Base-by-base conservation (phyloP, 257 asterid genomes). In the Striga asiatica region DNA sequence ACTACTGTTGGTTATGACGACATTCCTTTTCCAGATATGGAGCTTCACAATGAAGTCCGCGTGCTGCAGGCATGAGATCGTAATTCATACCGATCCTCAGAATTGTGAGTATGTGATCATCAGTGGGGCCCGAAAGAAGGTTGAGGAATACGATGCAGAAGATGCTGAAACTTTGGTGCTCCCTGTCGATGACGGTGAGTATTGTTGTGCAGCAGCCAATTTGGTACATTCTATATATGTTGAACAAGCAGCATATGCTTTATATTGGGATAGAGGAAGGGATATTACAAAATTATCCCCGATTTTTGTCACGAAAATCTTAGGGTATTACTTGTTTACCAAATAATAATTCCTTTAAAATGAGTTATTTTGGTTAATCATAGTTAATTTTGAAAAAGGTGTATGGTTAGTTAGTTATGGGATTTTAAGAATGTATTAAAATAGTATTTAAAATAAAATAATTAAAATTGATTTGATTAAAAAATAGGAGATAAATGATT, bases 41-140 rank as follows among this genome's bases (percentile, higher is more conserved):
- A 84, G 94, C 76, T 92, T 92, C 71, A 13, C 93, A 8, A 88
- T 88, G 99, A 92, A 88, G 63, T 70, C 97, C 31, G 87, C 99
- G 8, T 92, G 99, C 81, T 92, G 99, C 81, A 54, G 61, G 46
- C 97, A 92, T 56, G 97, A 84, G 71, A 92, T 92, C 51, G 92
- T 87, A 32, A 78, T 91, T 65, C 98, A 91, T 58, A 87, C 96
- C 0, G 96, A 91, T 70, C 96, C 96, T 45, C 83, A 87, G 50
- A 91, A 84, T 45, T 88, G 97, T 31, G 88, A 64, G 65, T 88
- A 92, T 60, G 66, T 88, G 69, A 74, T 88, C 14, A 82, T 66
- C 11, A 88, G 88, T 65, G 99, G 99, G 39, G 95, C 97, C 51
- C 78, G 78, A 13, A 71, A 47, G 55, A 92, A 92, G 84, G 54